Evolutionary conservation across 192 early-diverging fungal genomes (phyloP).

Genomic region (Coemansia sp.): DNA sequence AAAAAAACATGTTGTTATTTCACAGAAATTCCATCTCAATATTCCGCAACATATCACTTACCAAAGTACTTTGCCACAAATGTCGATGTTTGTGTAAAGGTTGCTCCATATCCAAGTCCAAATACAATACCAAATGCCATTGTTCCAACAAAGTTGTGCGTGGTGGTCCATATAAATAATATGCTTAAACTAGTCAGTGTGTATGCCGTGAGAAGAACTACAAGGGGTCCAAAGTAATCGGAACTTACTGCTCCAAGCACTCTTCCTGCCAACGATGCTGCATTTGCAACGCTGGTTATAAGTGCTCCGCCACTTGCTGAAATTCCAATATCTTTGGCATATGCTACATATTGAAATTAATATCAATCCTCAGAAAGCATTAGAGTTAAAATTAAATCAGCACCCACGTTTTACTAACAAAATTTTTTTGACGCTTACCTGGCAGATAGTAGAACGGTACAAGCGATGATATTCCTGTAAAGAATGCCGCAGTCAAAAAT

Average conservation of each 20-base stretch:
- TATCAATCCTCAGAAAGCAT: background rate
- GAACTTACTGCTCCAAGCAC: conserved; percentile 27
- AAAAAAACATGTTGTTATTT: background rate
- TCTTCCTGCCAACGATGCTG: conserved; percentile 38
- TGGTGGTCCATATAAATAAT: conserved; percentile 40
- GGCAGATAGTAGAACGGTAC: conserved; percentile 54
- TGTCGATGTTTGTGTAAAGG: conserved; percentile 50
- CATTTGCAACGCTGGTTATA: conserved; percentile 48
- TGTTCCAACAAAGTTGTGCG: conserved; percentile 38
- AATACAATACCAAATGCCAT: conserved; percentile 55
- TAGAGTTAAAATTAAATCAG: too few relatives aligned
- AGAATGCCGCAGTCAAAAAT: conserved; percentile 34
- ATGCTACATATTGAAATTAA: conserved; percentile 13
- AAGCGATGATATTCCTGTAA: conserved; percentile 43
- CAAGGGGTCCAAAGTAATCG: conserved; percentile 38
- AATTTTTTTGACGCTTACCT: conserved; percentile 21
- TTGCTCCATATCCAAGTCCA: conserved; percentile 53
- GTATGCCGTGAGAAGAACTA: conserved; percentile 32
- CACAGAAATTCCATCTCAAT: background rate
- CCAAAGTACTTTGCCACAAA: conserved; percentile 52
- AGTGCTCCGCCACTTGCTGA: conserved; percentile 31
- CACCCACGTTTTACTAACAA: background rate
- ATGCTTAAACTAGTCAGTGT: conserved; percentile 33
- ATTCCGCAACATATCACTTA: conserved; percentile 15
- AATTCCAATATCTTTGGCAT: conserved; percentile 41